Evolutionary conservation across 768 basidiomycete species (phyloP), one percentile per base, ranked within the genome.

Genomic region (Galerina marginata): DNA sequence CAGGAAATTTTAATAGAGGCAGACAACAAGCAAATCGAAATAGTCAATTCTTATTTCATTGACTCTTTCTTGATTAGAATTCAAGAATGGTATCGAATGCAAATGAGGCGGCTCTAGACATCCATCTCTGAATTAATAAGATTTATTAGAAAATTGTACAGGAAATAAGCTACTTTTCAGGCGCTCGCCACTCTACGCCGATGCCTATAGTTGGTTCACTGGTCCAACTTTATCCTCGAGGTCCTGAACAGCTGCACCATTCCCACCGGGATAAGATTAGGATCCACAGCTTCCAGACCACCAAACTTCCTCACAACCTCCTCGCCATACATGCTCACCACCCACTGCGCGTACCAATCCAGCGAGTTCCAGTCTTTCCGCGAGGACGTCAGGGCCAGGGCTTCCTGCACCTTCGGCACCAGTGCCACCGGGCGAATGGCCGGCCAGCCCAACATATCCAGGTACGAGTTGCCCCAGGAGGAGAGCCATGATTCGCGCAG

Each of bases 221-320:
- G 64, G 48, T 75, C 76, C 67, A 73, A 63, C 58, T 71, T 61
- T 14, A 75, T 71, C 59, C 70, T 70, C 51, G 75, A 73, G 3
- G 66, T 68, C 62, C 70, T 75, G 68, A 76, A 79, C 45, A 78
- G 58, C 49, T 77, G 68, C 25, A 79, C 73, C 73, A 81, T 75
- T n/a, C 75, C 77, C 25, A 77, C 69, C 39, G 78, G 79, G 55
- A 80, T 78, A 62, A 78, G 56, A 36, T 68, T 72, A 4, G 75
- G 66, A 64, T 81, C 77, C 7, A 81, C 78, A 12, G 74, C 70
- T 23, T 78, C 74, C 58, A 79, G 59, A 29, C 74, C 68, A 1
- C 79, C 79, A 67, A 78, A 81, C 50, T 72, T 76, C 59, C 67
- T 69, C 42, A 77, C 67, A 14, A 80, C 66, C 44, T 78, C 77